These are phyloP conservation scores for Prorocentrum cordatum DNA, from an alignment of 169 alveolate genomes.

Conservation along the genomic window DNA sequence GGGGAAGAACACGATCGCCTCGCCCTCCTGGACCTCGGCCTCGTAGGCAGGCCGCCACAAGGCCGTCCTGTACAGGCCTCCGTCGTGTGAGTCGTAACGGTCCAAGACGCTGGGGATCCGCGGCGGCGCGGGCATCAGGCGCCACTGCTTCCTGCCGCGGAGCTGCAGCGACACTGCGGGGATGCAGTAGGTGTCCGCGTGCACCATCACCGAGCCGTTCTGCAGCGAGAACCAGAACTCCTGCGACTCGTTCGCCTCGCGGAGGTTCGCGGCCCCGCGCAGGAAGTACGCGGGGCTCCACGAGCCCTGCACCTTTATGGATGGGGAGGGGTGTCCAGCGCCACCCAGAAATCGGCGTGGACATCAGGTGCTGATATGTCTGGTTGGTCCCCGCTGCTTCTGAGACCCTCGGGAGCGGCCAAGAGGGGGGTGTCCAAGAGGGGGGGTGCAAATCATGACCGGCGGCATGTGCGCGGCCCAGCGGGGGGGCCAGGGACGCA, in stretches of 20 bases:
- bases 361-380: too few relatives aligned
- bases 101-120: not conserved
- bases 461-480: too few relatives aligned
- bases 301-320: too few relatives aligned
- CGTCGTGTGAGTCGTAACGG: not conserved
- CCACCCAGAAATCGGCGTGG: too few relatives aligned
- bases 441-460: too few relatives aligned
- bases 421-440: too few relatives aligned
- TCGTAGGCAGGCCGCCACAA: not conserved
- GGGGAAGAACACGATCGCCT: slow-evolving; percentile 53
- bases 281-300: slow-evolving; percentile 60
- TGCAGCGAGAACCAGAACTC: slow-evolving; percentile 62
- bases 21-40: slow-evolving; percentile 34
- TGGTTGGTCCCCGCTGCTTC: too few relatives aligned
- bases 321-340: too few relatives aligned
- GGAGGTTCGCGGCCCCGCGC: slow-evolving; percentile 26
- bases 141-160: slow-evolving; percentile 2
- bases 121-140: not conserved
- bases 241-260: slow-evolving; percentile 67
- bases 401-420: too few relatives aligned
- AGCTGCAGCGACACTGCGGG: slow-evolving; percentile 61
- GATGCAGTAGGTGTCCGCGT: slow-evolving; percentile 46
- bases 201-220: slow-evolving; percentile 6
- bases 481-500: too few relatives aligned
- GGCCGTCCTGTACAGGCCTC: not conserved